A percentile compares a stretch with the other conserved stretches of the same genome.
These are phyloP conservation scores for Vishniacozyma victoriae DNA, from an alignment of 768 basidiomycete species.

Conservation along the genomic window DNA sequence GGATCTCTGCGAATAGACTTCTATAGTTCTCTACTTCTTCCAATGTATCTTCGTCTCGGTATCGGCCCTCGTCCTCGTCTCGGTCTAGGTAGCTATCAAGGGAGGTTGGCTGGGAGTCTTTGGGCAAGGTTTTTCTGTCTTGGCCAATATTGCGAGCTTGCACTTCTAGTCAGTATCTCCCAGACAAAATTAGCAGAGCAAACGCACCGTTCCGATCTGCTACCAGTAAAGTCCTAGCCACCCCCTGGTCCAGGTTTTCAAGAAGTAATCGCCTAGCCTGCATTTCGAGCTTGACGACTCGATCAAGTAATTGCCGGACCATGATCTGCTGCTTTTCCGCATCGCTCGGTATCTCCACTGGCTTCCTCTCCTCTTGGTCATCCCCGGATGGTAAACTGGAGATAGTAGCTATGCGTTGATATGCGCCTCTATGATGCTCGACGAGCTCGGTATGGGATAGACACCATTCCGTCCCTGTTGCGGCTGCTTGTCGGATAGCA, in stretches of 20 bases:
- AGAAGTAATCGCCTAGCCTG: slow-evolving; percentile 39
- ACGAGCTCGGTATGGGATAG: slow-evolving; percentile 35
- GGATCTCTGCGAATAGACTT: slow-evolving; percentile 40
- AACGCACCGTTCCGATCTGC: slow-evolving; percentile 44
- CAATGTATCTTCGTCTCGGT: no score
- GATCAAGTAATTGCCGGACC: slow-evolving; percentile 19
- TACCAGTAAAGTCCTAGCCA: slow-evolving; percentile 38
- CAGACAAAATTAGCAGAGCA: no score
- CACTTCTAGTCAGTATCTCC: no score
- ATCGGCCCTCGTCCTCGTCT: no score
- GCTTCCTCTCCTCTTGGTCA: no score
- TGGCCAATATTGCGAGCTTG: no score
- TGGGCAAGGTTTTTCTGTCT: no score
- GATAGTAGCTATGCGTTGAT: no score
- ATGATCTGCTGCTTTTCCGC: slow-evolving; percentile 12
- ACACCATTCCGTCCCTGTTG: slow-evolving; percentile 18
- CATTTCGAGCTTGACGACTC: slow-evolving; percentile 34
- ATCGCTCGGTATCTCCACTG: slow-evolving; percentile 11
- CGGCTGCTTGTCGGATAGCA: slow-evolving; percentile 9
- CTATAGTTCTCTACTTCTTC: slow-evolving; percentile 31
- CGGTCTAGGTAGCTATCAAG: no score
- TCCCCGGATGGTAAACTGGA: no score
- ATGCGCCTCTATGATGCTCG: no score
- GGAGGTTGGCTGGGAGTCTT: no score
- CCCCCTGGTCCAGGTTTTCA: slow-evolving; percentile 35